Percentiles rank a stretch among this genome's conserved stretches.
phyloP scores from a whole-genome alignment of 306 rosid genomes.

The Senna tora region DNA sequence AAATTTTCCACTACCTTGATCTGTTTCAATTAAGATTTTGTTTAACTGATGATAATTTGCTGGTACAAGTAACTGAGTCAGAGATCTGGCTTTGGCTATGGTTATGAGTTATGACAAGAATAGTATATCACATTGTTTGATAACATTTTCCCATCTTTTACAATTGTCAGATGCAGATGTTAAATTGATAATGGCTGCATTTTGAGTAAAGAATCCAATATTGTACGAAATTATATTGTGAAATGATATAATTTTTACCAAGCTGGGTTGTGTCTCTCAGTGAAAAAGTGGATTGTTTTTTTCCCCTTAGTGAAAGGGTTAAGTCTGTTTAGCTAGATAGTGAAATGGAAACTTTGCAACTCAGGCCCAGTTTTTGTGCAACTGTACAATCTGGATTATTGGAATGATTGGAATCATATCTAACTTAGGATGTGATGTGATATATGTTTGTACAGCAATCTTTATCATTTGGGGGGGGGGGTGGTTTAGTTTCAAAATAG shows the following conservation, averaged over 20 bases:
- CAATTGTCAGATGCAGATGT: slow-evolving; percentile 4
- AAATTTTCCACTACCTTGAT: slow-evolving; percentile 41
- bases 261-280: slow-evolving; percentile 5
- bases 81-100: slow-evolving; percentile 40
- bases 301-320: slow-evolving; percentile 7
- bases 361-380: not conserved
- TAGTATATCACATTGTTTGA: slow-evolving; percentile 17
- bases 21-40: slow-evolving; percentile 40
- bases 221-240: not conserved
- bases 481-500: slow-evolving; percentile 5
- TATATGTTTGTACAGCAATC: slow-evolving; percentile 11
- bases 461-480: slow-evolving; percentile 23
- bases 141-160: slow-evolving; percentile 7
- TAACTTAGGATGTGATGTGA: not conserved
- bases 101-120: slow-evolving; percentile 24
- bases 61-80: slow-evolving; percentile 9
- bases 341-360: slow-evolving; percentile 9
- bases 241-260: not conserved
- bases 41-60: slow-evolving; percentile 10
- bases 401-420: slow-evolving; percentile 2
- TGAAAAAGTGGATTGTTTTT: slow-evolving; percentile 26
- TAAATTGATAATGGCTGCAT: slow-evolving; percentile 27
- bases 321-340: slow-evolving; percentile 32
- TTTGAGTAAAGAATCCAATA: slow-evolving; percentile 15
- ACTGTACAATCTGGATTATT: slow-evolving; percentile 4